Conservation (phyloP, 306 rosid species). For the Cucurbita argyrosperma region DNA sequence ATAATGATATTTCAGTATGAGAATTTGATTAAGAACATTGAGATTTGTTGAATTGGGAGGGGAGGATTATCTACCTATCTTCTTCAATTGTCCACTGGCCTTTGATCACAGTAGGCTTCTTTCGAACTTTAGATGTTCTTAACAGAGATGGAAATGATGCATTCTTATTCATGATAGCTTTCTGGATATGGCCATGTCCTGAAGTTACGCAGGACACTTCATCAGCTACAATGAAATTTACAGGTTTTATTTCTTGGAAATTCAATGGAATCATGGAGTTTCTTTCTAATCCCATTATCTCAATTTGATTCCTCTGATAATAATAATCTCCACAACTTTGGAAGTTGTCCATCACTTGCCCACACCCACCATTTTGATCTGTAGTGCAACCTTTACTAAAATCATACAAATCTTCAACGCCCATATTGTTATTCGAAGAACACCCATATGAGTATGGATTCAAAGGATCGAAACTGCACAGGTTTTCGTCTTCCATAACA, state of each 20-base stretch:
- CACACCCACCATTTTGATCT: conserved; percentile 2
- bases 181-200: conserved; percentile 25
- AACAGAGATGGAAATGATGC: conserved; percentile 19
- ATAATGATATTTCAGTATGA: background rate
- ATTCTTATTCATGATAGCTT: conserved; percentile 21
- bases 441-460: conserved; percentile 10
- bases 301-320: conserved; percentile 18
- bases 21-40: background rate
- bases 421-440: too few species aligned
- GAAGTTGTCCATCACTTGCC: conserved; percentile 38
- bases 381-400: conserved; percentile 28
- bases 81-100: conserved; percentile 89
- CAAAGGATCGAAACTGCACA: conserved; percentile 24
- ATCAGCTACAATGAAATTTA: conserved; percentile 43
- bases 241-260: conserved; percentile 25
- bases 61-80: conserved; percentile 39
- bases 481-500: conserved; percentile 22
- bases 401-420: conserved; percentile 19
- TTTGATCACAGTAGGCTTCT: conserved; percentile 48
- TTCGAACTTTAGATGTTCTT: conserved; percentile 32
- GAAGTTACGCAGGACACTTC: conserved; percentile 50
- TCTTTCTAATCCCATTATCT: conserved; percentile 19
- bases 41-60: too few species aligned
- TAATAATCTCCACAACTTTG: conserved; percentile 19
- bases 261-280: conserved; percentile 10